Evolutionary conservation across 345 rosid species (phyloP), one percentile per base, ranked within the genome.

Genomic region (Eucalyptus tenuipes): DNA sequence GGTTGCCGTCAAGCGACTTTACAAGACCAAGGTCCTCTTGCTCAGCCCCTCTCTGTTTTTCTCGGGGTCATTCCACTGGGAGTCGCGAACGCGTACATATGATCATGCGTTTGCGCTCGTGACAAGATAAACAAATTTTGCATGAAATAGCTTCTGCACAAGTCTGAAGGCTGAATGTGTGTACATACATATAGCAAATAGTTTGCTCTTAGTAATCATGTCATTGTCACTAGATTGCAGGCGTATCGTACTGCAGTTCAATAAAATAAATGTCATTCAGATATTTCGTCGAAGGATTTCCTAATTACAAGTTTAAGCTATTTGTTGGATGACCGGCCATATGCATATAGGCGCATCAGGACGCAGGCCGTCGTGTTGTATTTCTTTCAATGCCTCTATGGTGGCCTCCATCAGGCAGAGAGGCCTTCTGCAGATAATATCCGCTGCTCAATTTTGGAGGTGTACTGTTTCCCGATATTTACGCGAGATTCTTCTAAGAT

Each of bases 1-100:
- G 49, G 97, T 95, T 79, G 99, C 99, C 1, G 97, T 92, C 29
- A 96, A 96, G 94, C 93, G 91, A 90, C 94, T 97, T 89, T 97
- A 95, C 59, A 96, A 97, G 86, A 95, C 92, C 79, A 97, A 96
- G 99, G 98, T 96, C 87, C 3, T 18, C 24, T 64, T 31, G 16
- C n/a, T 50, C 85, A 55, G 49, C 27, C 49, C 59, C 29, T 45
- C 53, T 61, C 25, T 37, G 33, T 59, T 59, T 57, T 57, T 57
- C 64, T 57, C 1, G 1, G 33, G 0, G 71, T 0, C 71, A 64
- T 64, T 64, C 71, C 37, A 64, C 4, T 64, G 2, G 1, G 71
- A 14, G 37, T 59, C 0, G 31, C 14, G 31, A 59, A 2, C 4
- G 31, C 66, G 0, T 29, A 4, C 33, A 6, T 64, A n/a, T 14